Evolutionary conservation across 1,139 yeast species (phyloP).

Genomic region (Geotrichum phurueaensis): DNA sequence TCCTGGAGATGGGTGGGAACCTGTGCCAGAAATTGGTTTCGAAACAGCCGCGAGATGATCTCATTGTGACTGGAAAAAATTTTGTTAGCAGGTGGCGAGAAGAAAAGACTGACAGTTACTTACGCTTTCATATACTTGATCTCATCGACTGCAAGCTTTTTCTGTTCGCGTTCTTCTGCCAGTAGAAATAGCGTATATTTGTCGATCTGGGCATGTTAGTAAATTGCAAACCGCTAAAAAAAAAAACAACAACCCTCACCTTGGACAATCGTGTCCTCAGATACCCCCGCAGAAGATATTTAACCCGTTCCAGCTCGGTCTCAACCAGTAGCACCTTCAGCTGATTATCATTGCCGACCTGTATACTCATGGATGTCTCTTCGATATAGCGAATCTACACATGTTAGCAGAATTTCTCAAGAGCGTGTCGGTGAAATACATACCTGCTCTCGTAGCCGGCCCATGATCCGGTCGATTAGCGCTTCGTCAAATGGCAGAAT

Average conservation of each 20-base stretch:
- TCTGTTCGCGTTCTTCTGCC: constrained; percentile 31
- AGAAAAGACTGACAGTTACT: constrained; percentile 5
- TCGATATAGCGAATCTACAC: constrained; percentile 58
- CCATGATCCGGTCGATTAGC: constrained; percentile 52
- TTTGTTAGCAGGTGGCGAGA: constrained; percentile 18
- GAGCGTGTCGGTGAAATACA: not conserved
- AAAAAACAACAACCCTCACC: constrained; percentile 7
- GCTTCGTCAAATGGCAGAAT: constrained; percentile 62
- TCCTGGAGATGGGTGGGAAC: constrained; percentile 65
- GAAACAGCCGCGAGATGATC: constrained; percentile 59
- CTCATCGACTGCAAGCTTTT: constrained; percentile 54
- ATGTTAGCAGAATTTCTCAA: not conserved
- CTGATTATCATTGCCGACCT: constrained; percentile 60
- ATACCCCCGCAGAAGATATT: constrained; percentile 71
- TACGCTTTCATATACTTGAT: constrained; percentile 49
- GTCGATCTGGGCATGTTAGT: constrained; percentile 45
- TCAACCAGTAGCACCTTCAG: constrained; percentile 78
- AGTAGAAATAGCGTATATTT: constrained; percentile 52
- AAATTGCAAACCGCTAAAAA: not conserved
- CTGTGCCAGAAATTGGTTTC: constrained; percentile 57
- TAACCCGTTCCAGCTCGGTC: constrained; percentile 83
- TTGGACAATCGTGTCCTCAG: constrained; percentile 60
- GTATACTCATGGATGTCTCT: constrained; percentile 48
- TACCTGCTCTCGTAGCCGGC: constrained; percentile 53
- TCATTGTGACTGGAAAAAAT: constrained; percentile 50